Base-by-base conservation (phyloP, 1,284 basidiomycete genomes). In the Bondarzewia mesenterica region DNA sequence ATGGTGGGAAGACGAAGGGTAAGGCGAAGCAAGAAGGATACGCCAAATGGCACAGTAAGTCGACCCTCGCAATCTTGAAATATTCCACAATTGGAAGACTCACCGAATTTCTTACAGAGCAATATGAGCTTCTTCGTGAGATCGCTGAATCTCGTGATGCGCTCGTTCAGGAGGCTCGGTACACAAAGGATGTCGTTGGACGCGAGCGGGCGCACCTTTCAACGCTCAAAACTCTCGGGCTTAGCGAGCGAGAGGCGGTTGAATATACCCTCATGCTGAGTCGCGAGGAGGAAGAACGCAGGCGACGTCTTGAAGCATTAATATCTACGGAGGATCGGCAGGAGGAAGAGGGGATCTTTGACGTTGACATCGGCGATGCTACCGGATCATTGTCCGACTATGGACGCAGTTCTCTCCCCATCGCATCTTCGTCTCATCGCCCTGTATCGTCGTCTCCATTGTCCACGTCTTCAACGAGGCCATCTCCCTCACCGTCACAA, bases 261-360 rank as follows among this genome's bases (percentile, higher is more conserved):
- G 85, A 89, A 56, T 93, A 93, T 58, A 76, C 83, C 0, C 63
- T 93, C 47, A 91, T 93, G 88, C 74, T 93, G 50, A 90, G 86
- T 53, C 78, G 85, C 5, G 90, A 93, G 32, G 86, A 92, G 59
- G 80, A 79, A 21, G 69, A 54, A 4, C 58, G 56, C 29, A 54
- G 55, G 37, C 55, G 54, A 36, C 52, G 43, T 42, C 50, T 44
- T 39, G 29, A 49, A 18, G 29, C 25, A n/a, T n/a, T n/a, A n/a
- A n/a, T n/a, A n/a, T n/a, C n/a, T n/a, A 32, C 51, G 39, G 39
- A 46, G 37, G 27, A 43, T 12, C 26, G 37, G 20, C 37, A 51
- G 27, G 56, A 58, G n/a, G 74, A 80, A 21, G 75, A 80, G 48
- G 78, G 74, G 3, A 69, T 82, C 1, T 81, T 82, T 52, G 73